Conservation (phyloP, 148 eudicot genomes). For the Vaccinium myrtillus region DNA sequence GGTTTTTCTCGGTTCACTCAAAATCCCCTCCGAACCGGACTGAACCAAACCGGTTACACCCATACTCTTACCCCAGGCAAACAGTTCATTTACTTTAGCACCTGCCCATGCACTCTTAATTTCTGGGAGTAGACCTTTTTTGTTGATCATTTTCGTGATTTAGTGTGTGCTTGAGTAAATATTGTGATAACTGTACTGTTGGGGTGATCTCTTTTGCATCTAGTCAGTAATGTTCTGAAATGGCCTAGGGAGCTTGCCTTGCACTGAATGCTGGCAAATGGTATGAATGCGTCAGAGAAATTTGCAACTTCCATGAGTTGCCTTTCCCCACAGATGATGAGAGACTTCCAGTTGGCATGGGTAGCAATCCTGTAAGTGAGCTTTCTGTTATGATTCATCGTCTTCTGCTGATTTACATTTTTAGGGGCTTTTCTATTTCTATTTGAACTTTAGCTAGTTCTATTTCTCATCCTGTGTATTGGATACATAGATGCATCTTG, state of each 20-base stretch:
- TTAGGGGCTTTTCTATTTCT: neutral
- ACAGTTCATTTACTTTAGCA: neutral
- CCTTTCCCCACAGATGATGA: conserved; percentile 72
- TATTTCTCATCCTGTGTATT: conserved; percentile 10
- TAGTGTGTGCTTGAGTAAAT: neutral
- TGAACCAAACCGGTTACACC: too few species aligned
- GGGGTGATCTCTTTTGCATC: neutral
- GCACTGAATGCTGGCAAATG: conserved; percentile 77
- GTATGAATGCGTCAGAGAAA: conserved; percentile 57
- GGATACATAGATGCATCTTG: neutral
- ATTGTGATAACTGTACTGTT: neutral
- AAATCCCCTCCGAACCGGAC: too few species aligned
- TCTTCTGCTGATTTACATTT: neutral
- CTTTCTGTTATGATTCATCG: conserved; percentile 16
- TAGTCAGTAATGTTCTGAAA: conserved; percentile 15
- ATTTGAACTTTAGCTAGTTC: conserved; percentile 2
- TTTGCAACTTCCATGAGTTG: conserved; percentile 62
- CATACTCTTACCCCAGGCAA: neutral
- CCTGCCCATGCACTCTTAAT: neutral
- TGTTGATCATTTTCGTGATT: too few species aligned
- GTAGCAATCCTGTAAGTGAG: conserved; percentile 92
- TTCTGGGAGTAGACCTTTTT: too few species aligned
- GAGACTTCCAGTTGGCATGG: conserved; percentile 91
- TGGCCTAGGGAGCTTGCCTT: conserved; percentile 80
- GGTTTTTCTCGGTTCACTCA: too few species aligned